Conservation (phyloP, 2,329 filamentous ascomycete genomes). For the Alternaria hordeiaustralica region DNA sequence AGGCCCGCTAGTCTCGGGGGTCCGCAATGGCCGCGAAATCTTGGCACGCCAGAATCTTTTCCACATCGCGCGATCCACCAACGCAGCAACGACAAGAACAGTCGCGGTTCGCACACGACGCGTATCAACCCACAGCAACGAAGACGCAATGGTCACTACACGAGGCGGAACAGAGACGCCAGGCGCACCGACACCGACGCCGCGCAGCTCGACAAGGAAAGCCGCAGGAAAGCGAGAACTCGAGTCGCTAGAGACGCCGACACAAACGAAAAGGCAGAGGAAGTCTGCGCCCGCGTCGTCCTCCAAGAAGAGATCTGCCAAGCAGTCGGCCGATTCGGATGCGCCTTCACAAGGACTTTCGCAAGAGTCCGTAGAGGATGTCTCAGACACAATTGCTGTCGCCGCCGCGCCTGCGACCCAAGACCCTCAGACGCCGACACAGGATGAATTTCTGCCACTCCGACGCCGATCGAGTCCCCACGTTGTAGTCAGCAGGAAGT, state of each 20-base stretch:
- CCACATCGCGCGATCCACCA: constrained; percentile 14
- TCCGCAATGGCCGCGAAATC: constrained; percentile 32
- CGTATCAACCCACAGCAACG: constrained; percentile 6
- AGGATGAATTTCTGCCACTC: constrained; percentile 25
- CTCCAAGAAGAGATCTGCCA: constrained; percentile 17
- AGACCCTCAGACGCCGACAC: constrained; percentile 9
- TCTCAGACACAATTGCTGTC: constrained; percentile 17
- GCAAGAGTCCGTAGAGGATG: constrained; percentile 18
- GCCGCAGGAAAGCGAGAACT: constrained; percentile 36
- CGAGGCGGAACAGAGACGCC: constrained; percentile 40
- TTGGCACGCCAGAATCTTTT: constrained; percentile 28
- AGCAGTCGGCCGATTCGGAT: not conserved
- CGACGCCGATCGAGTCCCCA: constrained; percentile 32
- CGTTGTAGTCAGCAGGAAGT: constrained; percentile 27
- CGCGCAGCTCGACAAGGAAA: constrained; percentile 33
- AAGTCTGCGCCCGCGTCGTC: constrained; percentile 18
- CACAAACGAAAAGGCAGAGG: constrained; percentile 36
- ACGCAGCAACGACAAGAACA: constrained; percentile 27
- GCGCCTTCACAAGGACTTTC: constrained; percentile 5
- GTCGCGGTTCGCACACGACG: constrained; percentile 23
- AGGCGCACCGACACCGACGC: constrained; percentile 28
- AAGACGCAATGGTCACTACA: constrained; percentile 44
- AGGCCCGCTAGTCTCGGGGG: constrained; percentile 18
- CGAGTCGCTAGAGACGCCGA: constrained; percentile 40
- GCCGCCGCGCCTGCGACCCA: constrained; percentile 12